Evolutionary conservation across 257 asterid genomes (phyloP).

Genomic region (Pogostemon cablin): DNA sequence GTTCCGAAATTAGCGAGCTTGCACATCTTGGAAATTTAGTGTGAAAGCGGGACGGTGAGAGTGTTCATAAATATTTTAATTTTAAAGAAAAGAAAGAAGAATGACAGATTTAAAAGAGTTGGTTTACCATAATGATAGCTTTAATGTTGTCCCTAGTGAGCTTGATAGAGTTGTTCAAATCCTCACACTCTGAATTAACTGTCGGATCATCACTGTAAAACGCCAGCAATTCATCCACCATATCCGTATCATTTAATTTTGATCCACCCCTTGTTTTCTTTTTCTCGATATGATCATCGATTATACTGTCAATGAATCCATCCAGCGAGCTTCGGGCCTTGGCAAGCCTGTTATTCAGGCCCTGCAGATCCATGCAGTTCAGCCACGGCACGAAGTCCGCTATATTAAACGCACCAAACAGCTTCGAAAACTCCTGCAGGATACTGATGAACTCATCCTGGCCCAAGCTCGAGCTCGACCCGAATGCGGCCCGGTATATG

Average conservation of each 20-base stretch:
- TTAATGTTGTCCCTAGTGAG: conserved; percentile 73
- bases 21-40: too few relatives aligned
- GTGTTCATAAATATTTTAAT: not conserved
- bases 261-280: conserved; percentile 12
- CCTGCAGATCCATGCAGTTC: conserved; percentile 61
- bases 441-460: conserved; percentile 68
- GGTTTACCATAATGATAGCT: conserved; percentile 82
- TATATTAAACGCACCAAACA: conserved; percentile 72
- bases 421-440: conserved; percentile 74
- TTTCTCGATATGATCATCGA: conserved; percentile 65
- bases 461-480: conserved; percentile 60
- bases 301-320: conserved; percentile 66
- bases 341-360: conserved; percentile 48
- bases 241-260: conserved; percentile 46
- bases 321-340: conserved; percentile 76
- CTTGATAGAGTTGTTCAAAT: conserved; percentile 54
- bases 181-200: conserved; percentile 44
- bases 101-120: not conserved
- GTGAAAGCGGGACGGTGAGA: too few relatives aligned
- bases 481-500: conserved; percentile 79
- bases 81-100: not conserved
- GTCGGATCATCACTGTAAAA: conserved; percentile 61
- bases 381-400: conserved; percentile 77
- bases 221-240: conserved; percentile 83
- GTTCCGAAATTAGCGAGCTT: too few relatives aligned